Evolutionary conservation across 2,329 filamentous ascomycete species (phyloP), one percentile per base, ranked within the genome.

Genomic region (Chlorencoelia australis): DNA sequence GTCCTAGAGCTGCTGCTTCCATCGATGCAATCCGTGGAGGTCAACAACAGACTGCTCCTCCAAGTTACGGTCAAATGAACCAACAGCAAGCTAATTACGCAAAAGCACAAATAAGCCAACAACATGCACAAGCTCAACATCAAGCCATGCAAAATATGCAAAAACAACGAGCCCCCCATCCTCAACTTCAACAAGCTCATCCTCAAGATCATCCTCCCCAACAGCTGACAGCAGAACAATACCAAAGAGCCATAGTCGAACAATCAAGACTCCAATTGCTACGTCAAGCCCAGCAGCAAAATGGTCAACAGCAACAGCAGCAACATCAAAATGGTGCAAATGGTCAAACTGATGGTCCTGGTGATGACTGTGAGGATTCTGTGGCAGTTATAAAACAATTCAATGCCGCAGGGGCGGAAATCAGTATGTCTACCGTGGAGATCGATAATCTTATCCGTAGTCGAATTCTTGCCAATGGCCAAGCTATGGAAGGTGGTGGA

Each of bases 401-500:
- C 28, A 65, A 68, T 39, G 64, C 67, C 4, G 59, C 68, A 24
- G 75, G 73, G 5, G 66, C 71, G 44, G 62, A 67, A 31, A 62
- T 61, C 19, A 72, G 68, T 60, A 69, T 70, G 62, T 73, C 70
- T 16, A 66, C 73, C 34, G 58, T 76, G 4, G 73, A 78, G 37
- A 77, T 85, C 42, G 82, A 89, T 52, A 63, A 67, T 30, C 64
- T 82, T 53, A 73, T 89, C 49, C 80, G 82, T 46, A 66, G 70
- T 34, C 75, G 79, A 48, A 75, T 88, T 42, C 68, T 75, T 35
- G 70, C 73, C 30, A 69, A 71, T 47, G 78, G 78, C 7, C 75
- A 73, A 55, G 66, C 67, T 45, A 79, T 86, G 66, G 79, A 88
- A 55, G 83, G 77, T 32, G 83, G 76, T 29, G 76, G 83, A 6